Evolutionary conservation across 257 asterid species (phyloP), one percentile per base, ranked within the genome.

Genomic region (Lycium ferocissimum): DNA sequence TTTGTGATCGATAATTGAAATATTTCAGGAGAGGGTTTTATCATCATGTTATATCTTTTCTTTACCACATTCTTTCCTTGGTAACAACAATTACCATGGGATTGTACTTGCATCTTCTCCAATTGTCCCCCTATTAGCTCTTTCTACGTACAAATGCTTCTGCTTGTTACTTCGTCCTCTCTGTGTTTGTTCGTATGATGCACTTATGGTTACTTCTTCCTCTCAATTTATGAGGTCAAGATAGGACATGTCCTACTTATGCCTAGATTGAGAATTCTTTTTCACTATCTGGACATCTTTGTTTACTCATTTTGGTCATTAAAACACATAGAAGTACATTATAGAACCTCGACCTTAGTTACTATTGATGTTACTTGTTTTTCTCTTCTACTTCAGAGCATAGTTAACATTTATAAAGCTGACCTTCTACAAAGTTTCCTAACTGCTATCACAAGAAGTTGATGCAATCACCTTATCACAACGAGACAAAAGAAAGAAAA

Each of bases 281-380:
- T 49, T 72, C 58, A 47, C 18, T 47, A 22, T 6, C 43, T 73
- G 82, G 63, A 26, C 63, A 76, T 13, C 61, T 47, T 76, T 76
- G 63, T 51, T 76, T 76, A 51, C 82, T 76, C 82, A 33, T 22
- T 26, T 26, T 76, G 63, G 82, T 76, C 63, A 53, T 76, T 76
- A 76, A 76, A 76, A 53, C 47, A 76, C 47, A 56, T 2, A 76
- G 9, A 26, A 51, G 22, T 26, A 51, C 45, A 13, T 51, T 26
- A 15, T 76, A 7, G 63, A 51, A 76, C 47, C 82, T 76, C 5
- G 14, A 76, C 82, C n/a, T 3, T 51, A 26, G 38, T 51, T 76
- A 13, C 14, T 76, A 1, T 14, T 76, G 63, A 51, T 51, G 63
- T 76, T 76, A 51, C 63, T 76, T 51, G 22, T 51, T 51, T 76